Base-by-base conservation (phyloP, 2,329 filamentous ascomycete genomes). In the Monilinia fructicola region DNA sequence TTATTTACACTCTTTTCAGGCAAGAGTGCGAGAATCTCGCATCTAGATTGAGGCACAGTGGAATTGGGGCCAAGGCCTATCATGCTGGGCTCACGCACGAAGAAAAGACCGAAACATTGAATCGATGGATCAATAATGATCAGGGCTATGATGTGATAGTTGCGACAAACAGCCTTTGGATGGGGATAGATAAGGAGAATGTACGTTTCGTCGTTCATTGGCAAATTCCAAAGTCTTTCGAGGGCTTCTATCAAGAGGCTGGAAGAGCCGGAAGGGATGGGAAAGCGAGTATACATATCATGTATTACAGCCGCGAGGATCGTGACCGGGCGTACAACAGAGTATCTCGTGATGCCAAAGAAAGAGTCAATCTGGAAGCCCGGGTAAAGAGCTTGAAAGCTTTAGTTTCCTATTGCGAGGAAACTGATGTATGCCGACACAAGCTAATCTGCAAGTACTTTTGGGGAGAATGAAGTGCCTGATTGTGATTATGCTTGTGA, bases 111-210 rank as follows among this genome's bases (percentile, higher is more conserved):
- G 85, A 90, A 67, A 90, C 90, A 1, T 81, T 93, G 4, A 78
- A 83, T 21, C 84, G 85, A 23, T 94, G 91, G 91, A 87, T 93
- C 55, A 82, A 84, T 65, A 90, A 92, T 76, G 84, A 86, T 64
- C 82, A 85, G 35, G 90, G 90, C 1, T 97, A 95, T 78, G 93
- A 95, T 76, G 87, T 98, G 59, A 94, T 98, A 68, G 93, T 97
- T 38, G 94, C 94, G 1, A 98, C 94, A 0, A 0, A 98, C 92
- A 1, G 94, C 94, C 0, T 98, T 98, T 74, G 94, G 94, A 98
- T 98, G 94, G 94, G 94, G 35, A 97, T 98, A 70, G 93, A 98
- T 78, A 97, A 97, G 78, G 88, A 95, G 63, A 90, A 96, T 72
- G 94, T 98, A 14, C 90, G 94, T 3, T 97, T 97, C 73, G 93